These are phyloP conservation scores for Colletotrichum caudatum DNA, from an alignment of 2,329 filamentous ascomycete genomes.

Conservation along the genomic window DNA sequence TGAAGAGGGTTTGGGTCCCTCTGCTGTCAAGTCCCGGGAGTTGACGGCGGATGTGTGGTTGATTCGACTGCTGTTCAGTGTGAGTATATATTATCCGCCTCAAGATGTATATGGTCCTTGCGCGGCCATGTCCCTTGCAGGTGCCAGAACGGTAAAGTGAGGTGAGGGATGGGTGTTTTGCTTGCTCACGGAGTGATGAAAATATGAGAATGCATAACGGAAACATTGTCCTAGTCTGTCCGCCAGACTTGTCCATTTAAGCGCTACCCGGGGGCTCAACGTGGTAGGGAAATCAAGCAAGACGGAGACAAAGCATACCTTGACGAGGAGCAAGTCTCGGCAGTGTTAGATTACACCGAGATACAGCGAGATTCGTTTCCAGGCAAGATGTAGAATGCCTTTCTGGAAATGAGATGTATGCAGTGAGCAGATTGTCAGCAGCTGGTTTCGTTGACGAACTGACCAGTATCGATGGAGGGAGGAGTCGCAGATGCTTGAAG, in stretches of 20 bases:
- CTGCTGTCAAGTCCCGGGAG: background rate
- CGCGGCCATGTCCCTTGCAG: background rate
- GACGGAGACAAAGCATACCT: constrained; percentile 13
- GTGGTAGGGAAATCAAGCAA: background rate
- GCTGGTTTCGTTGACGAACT: constrained; percentile 11
- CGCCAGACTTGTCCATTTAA: background rate
- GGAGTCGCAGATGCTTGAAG: background rate
- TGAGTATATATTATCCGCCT: background rate
- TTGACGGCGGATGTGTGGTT: background rate
- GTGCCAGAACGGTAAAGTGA: background rate
- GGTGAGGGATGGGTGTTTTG: background rate
- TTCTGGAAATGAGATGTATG: background rate
- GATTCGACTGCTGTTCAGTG: background rate
- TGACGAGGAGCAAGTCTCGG: background rate
- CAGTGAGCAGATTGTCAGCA: constrained; percentile 12
- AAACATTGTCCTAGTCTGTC: no score
- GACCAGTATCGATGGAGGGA: constrained; percentile 2
- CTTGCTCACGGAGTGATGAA: background rate
- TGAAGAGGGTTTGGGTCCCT: constrained; percentile 6
- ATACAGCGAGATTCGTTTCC: background rate
- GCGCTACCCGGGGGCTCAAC: background rate
- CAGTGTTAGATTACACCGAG: background rate
- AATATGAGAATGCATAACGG: background rate
- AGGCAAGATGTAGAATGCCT: background rate
- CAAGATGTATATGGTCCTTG: no score